Conservation (phyloP, 306 rosid species). For the Vigna radiata region DNA sequence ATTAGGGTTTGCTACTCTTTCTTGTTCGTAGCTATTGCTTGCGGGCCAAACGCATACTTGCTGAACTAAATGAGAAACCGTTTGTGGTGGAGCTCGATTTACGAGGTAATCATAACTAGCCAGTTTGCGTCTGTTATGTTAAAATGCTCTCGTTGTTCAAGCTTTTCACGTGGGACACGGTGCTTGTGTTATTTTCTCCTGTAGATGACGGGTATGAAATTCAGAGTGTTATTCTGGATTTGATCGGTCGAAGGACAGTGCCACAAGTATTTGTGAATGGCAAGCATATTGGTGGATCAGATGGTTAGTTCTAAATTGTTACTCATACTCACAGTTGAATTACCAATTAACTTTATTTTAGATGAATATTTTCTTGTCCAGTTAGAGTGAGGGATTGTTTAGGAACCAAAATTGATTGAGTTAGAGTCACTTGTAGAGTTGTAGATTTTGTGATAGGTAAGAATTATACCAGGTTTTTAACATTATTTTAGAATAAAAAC, state of each 20-base stretch:
- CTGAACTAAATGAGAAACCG: conserved; percentile 72
- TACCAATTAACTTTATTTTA: neutral
- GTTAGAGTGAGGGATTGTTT: too few relatives aligned
- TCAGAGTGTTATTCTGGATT: conserved; percentile 79
- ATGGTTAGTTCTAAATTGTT: conserved; percentile 62
- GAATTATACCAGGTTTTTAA: neutral
- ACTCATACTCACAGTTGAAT: neutral
- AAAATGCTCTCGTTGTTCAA: conserved; percentile 1
- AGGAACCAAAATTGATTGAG: too few relatives aligned
- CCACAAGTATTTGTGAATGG: conserved; percentile 92
- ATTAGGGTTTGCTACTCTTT: conserved; percentile 39
- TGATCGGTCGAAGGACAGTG: conserved; percentile 77
- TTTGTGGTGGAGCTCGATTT: conserved; percentile 88
- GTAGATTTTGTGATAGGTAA: too few relatives aligned
- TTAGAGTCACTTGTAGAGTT: neutral
- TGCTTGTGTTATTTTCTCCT: neutral
- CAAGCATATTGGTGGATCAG: conserved; percentile 92
- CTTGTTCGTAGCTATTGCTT: conserved; percentile 66
- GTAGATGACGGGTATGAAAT: conserved; percentile 82
- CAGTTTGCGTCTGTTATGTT: neutral
- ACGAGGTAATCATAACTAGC: conserved; percentile 60
- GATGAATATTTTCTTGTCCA: too few relatives aligned
- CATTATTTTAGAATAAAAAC: too few relatives aligned
- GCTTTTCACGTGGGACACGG: neutral
- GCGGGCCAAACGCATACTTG: conserved; percentile 76